Base-by-base conservation (phyloP, 2,329 filamentous ascomycete species). In the Mollisia scopiformis region DNA sequence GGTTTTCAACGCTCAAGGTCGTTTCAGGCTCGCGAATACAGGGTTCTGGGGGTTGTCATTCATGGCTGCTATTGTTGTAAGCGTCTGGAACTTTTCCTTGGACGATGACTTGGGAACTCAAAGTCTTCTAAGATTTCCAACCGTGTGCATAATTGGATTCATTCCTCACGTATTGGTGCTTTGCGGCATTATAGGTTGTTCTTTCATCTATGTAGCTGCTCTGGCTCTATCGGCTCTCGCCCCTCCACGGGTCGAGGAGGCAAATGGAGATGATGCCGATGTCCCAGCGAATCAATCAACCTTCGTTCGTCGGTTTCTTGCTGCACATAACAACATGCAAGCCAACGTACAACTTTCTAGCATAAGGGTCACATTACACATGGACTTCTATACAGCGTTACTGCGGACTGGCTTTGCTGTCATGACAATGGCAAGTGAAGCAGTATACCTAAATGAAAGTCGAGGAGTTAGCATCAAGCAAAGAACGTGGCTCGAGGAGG, bases 351-450 rank as follows among this genome's bases (percentile, higher is more conserved):
- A 95, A 13, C 82, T 97, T 23, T 90, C 90, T 1, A 88, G 90
- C 39, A 86, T 97, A 37, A 86, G 88, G 13, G 85, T 98, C 57
- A 91, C 88, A 46, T 88, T 90, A 80, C 88, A 92, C 58, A 96
- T 98, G 81, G 95, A 99, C 73, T 97, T 98, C 72, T 99, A 98
- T 74, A 96, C 93, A 0, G 91, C 92, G 0, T 80, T 98, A 4
- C 82, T 98, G 2, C 88, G 93, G 62, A 86, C 92, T 35, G 95
- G 95, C 0, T 97, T 97, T 72, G 88, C 88, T 11, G 88, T 94
- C 13, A 86, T 98, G 62, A 96, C 92, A 0, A 94, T 96, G 75
- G 95, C 95, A 0, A 97, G 92, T 69, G 93, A 98, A 75, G 94
- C 94, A 3, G 95, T 98, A 0, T 98, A 97, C 72, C 80, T 99